These are phyloP conservation scores for Linnemannia exigua DNA, from an alignment of 192 early-diverging fungal genomes.

Conservation along the genomic window DNA sequence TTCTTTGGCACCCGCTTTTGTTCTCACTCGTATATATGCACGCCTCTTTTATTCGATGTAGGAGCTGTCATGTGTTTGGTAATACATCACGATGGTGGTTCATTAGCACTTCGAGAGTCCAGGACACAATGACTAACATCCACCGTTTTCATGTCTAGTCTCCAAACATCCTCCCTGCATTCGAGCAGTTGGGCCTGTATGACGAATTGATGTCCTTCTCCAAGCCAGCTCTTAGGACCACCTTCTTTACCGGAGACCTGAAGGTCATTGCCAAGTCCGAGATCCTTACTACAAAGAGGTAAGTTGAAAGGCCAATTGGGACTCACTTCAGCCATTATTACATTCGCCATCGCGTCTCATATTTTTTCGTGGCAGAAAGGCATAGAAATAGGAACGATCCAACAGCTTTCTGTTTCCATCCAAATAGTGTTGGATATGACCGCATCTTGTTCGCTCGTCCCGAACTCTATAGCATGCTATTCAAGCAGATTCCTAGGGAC, in stretches of 20 bases:
- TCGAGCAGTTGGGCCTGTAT: not conserved
- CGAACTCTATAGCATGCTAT: not conserved
- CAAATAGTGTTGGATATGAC: not conserved
- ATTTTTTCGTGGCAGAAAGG: too few species aligned
- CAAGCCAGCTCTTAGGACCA: not conserved
- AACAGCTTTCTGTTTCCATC: too few species aligned
- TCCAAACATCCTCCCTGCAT: not conserved
- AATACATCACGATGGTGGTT: too few species aligned
- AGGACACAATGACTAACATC: too few species aligned
- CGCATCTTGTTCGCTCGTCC: not conserved
- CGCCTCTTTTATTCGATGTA: not conserved
- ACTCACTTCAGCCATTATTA: too few species aligned
- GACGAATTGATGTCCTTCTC: not conserved
- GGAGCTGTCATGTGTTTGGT: not conserved
- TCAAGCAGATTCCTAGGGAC: not conserved
- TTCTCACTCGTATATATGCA: too few species aligned
- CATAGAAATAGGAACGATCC: too few species aligned
- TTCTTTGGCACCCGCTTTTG: too few species aligned
- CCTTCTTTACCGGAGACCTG: not conserved
- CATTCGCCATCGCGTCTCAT: too few species aligned
- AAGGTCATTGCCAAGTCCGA: not conserved
- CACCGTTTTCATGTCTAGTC: not conserved
- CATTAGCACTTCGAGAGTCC: too few species aligned
- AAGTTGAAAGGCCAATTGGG: too few species aligned
- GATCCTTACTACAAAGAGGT: too few species aligned